Conservation (phyloP, 192 early-diverging fungal genomes). For the Funneliformis geosporum region DNA sequence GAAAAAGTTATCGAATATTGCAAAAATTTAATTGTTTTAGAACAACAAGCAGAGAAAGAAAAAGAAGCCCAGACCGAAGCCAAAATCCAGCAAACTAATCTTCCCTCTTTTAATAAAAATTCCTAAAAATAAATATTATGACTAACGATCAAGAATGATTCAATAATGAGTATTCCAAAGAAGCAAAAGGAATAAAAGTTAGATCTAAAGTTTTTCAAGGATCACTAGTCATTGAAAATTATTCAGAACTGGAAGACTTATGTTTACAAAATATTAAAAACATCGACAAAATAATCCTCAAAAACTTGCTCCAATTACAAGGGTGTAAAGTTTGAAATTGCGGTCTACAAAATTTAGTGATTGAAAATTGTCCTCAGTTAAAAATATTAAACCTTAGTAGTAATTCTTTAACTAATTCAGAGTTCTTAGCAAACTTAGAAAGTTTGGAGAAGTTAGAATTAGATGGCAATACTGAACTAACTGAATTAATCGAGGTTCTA, state of each 20-base stretch:
- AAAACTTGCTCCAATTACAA: background rate
- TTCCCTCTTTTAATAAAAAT: background rate
- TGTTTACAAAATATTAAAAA: background rate
- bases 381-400: background rate
- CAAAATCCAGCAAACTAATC: too few species aligned
- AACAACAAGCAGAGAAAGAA: conserved; percentile 20
- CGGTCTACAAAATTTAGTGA: background rate
- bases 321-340: background rate
- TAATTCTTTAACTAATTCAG: conserved; percentile 1
- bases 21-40: conserved; percentile 10
- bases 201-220: conserved; percentile 2
- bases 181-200: conserved; percentile 13
- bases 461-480: conserved; percentile 21
- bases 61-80: background rate
- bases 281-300: background rate
- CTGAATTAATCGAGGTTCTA: too few species aligned
- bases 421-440: background rate
- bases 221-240: conserved; percentile 1
- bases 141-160: conserved; percentile 3
- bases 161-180: conserved; percentile 11
- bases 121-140: background rate
- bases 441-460: conserved; percentile 18
- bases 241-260: background rate
- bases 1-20: conserved; percentile 6
- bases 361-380: conserved; percentile 25